Conservation (phyloP, 768 basidiomycete genomes). For the Macrolepiota fuliginosa region DNA sequence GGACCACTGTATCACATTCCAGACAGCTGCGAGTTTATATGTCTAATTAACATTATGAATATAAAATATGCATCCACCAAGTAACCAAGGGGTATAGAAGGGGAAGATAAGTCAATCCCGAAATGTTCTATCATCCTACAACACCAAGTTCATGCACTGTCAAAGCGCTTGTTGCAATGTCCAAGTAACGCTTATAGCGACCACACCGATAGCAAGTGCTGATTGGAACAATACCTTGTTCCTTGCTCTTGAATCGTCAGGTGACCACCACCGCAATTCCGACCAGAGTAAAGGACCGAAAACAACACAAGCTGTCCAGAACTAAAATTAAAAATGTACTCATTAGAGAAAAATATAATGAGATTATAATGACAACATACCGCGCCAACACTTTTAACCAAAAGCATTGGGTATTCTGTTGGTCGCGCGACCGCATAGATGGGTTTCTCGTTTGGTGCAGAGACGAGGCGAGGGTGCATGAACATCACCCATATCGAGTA, state of each 20-base stretch:
- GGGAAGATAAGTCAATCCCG: not conserved
- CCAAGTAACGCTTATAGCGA: constrained; percentile 1
- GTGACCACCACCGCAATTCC: constrained; percentile 76
- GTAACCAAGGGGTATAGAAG: not conserved
- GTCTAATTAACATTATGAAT: not conserved
- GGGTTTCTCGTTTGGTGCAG: constrained; percentile 31
- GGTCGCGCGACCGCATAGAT: constrained; percentile 40
- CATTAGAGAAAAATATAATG: constrained; percentile 5
- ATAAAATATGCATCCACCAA: not conserved
- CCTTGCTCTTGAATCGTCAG: constrained; percentile 22
- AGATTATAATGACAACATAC: constrained; percentile 43
- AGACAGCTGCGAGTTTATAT: not conserved
- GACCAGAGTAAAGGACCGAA: constrained; percentile 87
- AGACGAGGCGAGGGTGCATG: constrained; percentile 40
- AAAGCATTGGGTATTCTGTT: constrained; percentile 66
- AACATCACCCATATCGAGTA: constrained; percentile 94
- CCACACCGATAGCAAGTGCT: not conserved
- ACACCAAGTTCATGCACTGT: no score
- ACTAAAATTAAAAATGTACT: no score
- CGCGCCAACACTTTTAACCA: constrained; percentile 60
- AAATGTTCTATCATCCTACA: not conserved
- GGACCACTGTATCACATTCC: not conserved
- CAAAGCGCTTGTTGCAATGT: not conserved
- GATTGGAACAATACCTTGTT: constrained; percentile 1
- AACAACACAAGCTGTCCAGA: constrained; percentile 90